phyloP scores from a whole-genome alignment of 306 rosid genomes.

The Luffa acutangula region DNA sequence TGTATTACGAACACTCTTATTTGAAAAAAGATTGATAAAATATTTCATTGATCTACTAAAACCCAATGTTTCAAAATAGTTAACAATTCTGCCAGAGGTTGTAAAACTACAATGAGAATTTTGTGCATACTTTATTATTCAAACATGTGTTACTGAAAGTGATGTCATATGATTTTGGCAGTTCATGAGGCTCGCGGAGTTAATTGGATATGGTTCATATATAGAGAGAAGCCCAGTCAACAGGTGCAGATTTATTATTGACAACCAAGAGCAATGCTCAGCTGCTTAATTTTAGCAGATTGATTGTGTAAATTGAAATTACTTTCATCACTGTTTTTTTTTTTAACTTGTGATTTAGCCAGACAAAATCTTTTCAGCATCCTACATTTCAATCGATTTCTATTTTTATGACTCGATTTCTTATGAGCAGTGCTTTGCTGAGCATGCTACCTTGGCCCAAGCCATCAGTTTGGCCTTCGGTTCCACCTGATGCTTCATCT shows the following conservation, averaged over 20 bases:
- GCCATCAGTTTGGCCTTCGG: constrained; percentile 85
- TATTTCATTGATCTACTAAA: background rate
- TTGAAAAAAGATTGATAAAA: background rate
- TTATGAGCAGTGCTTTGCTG: constrained; percentile 65
- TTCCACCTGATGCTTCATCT: constrained; percentile 76
- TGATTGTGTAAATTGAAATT: background rate
- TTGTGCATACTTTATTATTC: background rate
- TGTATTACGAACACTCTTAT: background rate
- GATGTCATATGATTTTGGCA: constrained; percentile 39
- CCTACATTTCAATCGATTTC: background rate
- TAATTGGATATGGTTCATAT: constrained; percentile 77
- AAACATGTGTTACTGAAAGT: background rate
- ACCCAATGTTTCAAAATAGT: constrained; percentile 1
- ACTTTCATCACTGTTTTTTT: background rate
- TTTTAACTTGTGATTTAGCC: background rate
- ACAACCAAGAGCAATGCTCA: background rate
- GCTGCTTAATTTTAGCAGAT: background rate
- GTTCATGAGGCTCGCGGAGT: constrained; percentile 98
- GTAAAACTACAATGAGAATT: background rate
- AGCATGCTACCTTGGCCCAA: constrained; percentile 99
- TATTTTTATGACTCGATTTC: background rate
- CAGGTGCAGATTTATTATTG: constrained; percentile 44
- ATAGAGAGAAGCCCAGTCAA: constrained; percentile 95
- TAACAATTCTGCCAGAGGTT: background rate
- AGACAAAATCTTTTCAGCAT: background rate